Percentiles rank a stretch among this genome's conserved stretches.
These are phyloP conservation scores for Dictyostelium discoideum DNA, from an alignment of 78 protist genomes.

Conservation along the genomic window DNA sequence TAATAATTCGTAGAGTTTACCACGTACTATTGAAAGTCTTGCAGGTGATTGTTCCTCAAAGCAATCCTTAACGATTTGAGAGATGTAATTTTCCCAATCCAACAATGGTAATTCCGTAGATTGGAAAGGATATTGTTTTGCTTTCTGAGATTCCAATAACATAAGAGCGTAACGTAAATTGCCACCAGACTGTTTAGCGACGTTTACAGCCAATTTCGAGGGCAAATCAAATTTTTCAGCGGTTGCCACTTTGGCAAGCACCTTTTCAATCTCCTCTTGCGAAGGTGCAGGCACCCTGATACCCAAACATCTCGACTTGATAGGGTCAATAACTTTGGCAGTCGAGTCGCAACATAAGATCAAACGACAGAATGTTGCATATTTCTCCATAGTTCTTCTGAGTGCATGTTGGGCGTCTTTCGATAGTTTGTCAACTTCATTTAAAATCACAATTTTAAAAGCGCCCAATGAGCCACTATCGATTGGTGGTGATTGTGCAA, in stretches of 20 bases:
- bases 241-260: slow-evolving; percentile 42
- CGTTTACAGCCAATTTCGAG: background rate
- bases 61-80: slow-evolving; percentile 77
- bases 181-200: slow-evolving; percentile 73
- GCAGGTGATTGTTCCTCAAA: slow-evolving; percentile 89
- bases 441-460: slow-evolving; percentile 89
- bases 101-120: slow-evolving; percentile 48
- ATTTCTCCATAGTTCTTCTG: slow-evolving; percentile 99
- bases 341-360: slow-evolving; percentile 86
- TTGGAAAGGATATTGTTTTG: slow-evolving; percentile 74
- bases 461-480: slow-evolving; percentile 36
- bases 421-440: slow-evolving; percentile 95
- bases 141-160: slow-evolving; percentile 89
- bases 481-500: slow-evolving; percentile 94
- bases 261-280: slow-evolving; percentile 40
- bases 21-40: slow-evolving; percentile 85
- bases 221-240: slow-evolving; percentile 65
- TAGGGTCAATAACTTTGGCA: slow-evolving; percentile 93
- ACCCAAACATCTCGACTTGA: slow-evolving; percentile 95
- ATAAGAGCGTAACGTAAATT: slow-evolving; percentile 96
- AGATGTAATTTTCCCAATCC: slow-evolving; percentile 94
- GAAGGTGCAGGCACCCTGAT: slow-evolving; percentile 96
- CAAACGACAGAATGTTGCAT: slow-evolving; percentile 91
- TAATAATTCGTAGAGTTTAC: slow-evolving; percentile 94
- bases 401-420: slow-evolving; percentile 98